Base-by-base conservation (phyloP, 805 yeast species). In the Saturnispora dispora region DNA sequence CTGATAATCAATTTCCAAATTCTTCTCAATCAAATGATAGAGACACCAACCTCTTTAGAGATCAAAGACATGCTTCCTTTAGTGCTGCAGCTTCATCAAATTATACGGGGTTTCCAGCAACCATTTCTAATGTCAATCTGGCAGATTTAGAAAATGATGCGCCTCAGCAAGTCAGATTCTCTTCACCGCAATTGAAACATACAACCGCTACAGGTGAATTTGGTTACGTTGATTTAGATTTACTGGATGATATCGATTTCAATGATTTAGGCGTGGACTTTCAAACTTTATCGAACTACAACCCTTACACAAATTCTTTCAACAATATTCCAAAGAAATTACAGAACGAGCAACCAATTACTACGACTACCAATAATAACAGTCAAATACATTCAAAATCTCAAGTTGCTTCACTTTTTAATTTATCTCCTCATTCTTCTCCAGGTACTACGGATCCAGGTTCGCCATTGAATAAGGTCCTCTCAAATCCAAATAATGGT, bases 111-210 rank as follows among this genome's bases (percentile, higher is more conserved):
- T 60, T 52, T 28, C 62, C 53, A 1, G 58, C 58, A 42, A 50
- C 45, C 3, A 48, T 46, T 4, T 46, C 48, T 20, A 50, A 52
- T 30, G 49, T 49, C 22, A 40, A 49, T 20, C 30, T 52, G 22
- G 50, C 54, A 28, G 52, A 52, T n/a, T 35, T 57, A 22, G 58
- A 57, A 27, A 48, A 36, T 11, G 77, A 74, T 37, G 77, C 76
- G 0, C 89, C 90, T 1, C 76, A 75, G 43, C 88, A 85, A 59
- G 89, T 85, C 25, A 86, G 83, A 2, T 87, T 85, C 62, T 79
- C 95, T 1, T 85, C 95, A 1, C 96, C 96, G 3, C 95, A 88
- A 63, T 20, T 64, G 35, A 55, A 49, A 23, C 65, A 60, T 51
- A 52, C 56, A 30, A 57, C 60, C 28, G 64, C 60, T 40, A 32